Evolutionary conservation across 805 yeast species (phyloP), one percentile per base, ranked within the genome.

Genomic region (Candida insectalens): DNA sequence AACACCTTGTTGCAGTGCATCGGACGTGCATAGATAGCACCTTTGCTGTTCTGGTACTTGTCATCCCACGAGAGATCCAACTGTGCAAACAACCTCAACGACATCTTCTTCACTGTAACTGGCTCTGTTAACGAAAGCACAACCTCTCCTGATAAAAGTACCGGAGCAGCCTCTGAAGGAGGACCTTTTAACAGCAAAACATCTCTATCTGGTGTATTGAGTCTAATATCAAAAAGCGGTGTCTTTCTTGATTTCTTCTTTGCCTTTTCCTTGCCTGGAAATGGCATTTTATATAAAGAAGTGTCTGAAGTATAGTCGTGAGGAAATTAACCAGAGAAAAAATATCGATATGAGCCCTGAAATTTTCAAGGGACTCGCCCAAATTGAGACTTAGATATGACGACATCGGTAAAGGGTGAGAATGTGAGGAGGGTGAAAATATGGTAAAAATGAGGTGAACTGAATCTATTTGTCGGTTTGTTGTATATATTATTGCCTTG

Each of bases 131-230:
- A 74, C 1, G 88, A 69, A 18, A 92, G 57, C 1, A 80, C 87
- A 17, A 92, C 76, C 8, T 74, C 74, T 4, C 98, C 98, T 1
- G 80, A 61, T 19, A 92, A 55, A 5, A 81, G 59, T 3, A 74
- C 83, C 2, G 95, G 77, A 0, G 84, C 67, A 0, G 96, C 95
- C 34, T 79, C 88, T 23, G 69, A 66, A 5, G 80, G 75, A 1
- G 79, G 50, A 1, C 98, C 98, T 44, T 85, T 80, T 21, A 89
- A 55, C 6, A 92, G 71, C 4, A 89, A 57, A 7, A 88, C 89
- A 49, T 85, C 92, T 41, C 76, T 78, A 28, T 83, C 94, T 2
- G 69, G 53, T 18, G 84, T 74, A 33, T 73, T 67, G 25, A 84
- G 55, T 34, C 94, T 64, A 36, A 73, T 65, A 34, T 71, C 65